phyloP scores from a whole-genome alignment of 768 basidiomycete genomes.

The Mycena maculata region DNA sequence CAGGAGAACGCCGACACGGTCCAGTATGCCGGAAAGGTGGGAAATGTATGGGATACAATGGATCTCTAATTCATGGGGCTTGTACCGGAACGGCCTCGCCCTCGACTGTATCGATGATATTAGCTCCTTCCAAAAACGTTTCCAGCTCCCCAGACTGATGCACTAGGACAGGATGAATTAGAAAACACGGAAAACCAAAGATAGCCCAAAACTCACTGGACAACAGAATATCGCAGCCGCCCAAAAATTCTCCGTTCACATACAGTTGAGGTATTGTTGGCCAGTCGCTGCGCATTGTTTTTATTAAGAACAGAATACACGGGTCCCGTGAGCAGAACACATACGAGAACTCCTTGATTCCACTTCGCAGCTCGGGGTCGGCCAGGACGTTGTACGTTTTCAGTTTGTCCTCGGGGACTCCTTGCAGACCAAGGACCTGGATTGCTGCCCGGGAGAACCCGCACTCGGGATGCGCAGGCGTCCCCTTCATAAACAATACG shows the following conservation, averaged over 20 bases:
- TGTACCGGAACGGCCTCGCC: slow-evolving; percentile 27
- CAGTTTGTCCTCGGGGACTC: slow-evolving; percentile 83
- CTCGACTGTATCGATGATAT: slow-evolving; percentile 69
- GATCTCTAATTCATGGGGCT: slow-evolving; percentile 3
- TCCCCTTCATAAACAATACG: slow-evolving; percentile 99
- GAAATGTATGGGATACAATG: background rate
- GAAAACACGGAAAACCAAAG: slow-evolving; percentile 8
- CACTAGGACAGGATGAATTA: slow-evolving; percentile 63
- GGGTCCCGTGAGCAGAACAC: slow-evolving; percentile 46
- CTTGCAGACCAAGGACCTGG: slow-evolving; percentile 88
- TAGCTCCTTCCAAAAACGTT: slow-evolving; percentile 76
- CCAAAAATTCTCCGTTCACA: slow-evolving; percentile 94
- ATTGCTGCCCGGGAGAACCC: slow-evolving; percentile 96
- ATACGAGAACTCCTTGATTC: slow-evolving; percentile 97
- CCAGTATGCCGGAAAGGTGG: background rate
- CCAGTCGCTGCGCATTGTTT: slow-evolving; percentile 78
- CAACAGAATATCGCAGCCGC: slow-evolving; percentile 95
- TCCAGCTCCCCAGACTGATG: slow-evolving; percentile 97
- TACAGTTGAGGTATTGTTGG: slow-evolving; percentile 98
- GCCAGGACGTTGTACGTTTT: slow-evolving; percentile 91
- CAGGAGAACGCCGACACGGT: no score
- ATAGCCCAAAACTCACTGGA: slow-evolving; percentile 70
- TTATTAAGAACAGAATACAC: background rate
- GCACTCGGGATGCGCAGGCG: slow-evolving; percentile 86
- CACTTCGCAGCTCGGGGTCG: slow-evolving; percentile 83